These are phyloP conservation scores for Erythrophleum fordii DNA, from an alignment of 306 rosid species.

Conservation along the genomic window DNA sequence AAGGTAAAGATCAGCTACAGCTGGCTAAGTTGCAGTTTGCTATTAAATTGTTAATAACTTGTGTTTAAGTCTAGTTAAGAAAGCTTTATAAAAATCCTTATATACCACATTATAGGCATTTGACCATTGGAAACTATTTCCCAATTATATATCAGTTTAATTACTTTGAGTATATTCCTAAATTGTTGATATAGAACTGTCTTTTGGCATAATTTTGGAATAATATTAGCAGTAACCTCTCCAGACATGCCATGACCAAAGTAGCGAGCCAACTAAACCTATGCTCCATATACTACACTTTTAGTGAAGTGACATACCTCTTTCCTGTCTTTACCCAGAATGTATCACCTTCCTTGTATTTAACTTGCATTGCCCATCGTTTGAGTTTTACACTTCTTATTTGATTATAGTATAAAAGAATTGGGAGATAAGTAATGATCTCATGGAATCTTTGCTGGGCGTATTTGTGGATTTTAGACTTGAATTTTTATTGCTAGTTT, in stretches of 20 bases:
- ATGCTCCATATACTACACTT: background rate
- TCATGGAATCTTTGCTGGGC: background rate
- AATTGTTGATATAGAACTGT: background rate
- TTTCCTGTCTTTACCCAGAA: background rate
- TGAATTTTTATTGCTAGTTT: background rate
- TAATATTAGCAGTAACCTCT: background rate
- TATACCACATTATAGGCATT: background rate
- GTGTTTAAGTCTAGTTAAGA: slow-evolving; percentile 20
- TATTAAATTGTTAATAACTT: slow-evolving; percentile 13
- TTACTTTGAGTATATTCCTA: background rate
- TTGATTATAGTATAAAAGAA: background rate
- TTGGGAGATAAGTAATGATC: background rate
- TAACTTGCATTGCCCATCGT: background rate
- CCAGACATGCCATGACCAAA: background rate
- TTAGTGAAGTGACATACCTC: background rate
- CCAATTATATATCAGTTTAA: background rate
- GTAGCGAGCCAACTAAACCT: background rate
- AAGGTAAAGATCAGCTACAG: slow-evolving; percentile 66
- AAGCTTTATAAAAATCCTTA: background rate
- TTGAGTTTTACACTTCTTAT: background rate
- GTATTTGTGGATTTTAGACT: background rate
- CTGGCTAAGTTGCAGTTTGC: slow-evolving; percentile 3
- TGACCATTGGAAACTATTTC: slow-evolving; percentile 16
- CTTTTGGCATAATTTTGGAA: background rate
- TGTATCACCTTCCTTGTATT: background rate